A percentile compares a stretch with the other conserved stretches of the same genome.
Evolutionary conservation across 345 rosid species (phyloP).

Genomic region (Citrus glauca): DNA sequence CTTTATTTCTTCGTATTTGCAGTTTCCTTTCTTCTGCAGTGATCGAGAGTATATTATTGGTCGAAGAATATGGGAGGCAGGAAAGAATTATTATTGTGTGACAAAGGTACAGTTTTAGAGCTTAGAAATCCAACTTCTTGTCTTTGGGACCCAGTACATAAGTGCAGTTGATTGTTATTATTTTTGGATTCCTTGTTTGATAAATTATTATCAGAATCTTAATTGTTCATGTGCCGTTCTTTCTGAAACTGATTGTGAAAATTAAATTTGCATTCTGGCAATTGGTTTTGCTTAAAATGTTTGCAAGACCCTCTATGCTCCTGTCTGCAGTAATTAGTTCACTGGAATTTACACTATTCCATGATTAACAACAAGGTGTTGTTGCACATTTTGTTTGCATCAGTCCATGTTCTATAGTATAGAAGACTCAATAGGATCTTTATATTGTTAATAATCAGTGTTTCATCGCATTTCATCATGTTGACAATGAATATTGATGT

Average conservation of each 20-base stretch:
- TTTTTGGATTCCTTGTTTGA: not conserved
- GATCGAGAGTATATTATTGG: slow-evolving; percentile 93
- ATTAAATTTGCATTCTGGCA: not conserved
- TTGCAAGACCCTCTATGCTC: not conserved
- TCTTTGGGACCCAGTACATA: not conserved
- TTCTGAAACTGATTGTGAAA: not conserved
- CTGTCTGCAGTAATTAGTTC: not conserved
- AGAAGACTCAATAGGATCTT: not conserved
- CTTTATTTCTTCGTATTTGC: slow-evolving; percentile 27
- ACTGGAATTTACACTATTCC: not conserved
- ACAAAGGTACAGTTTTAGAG: slow-evolving; percentile 65
- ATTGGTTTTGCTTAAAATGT: not conserved
- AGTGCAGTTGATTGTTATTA: not conserved
- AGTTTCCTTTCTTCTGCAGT: slow-evolving; percentile 97
- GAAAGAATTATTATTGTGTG: slow-evolving; percentile 67
- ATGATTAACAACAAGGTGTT: not conserved
- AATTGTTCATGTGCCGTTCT: not conserved
- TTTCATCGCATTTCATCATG: not conserved
- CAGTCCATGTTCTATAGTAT: not conserved
- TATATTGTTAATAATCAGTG: not conserved
- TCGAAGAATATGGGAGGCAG: slow-evolving; percentile 89
- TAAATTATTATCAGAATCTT: not conserved
- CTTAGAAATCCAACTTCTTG: not conserved
- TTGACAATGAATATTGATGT: slow-evolving; percentile 5
- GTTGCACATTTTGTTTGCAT: not conserved